Evolutionary conservation across 495 filamentous ascomycete genomes (phyloP), one percentile per base, ranked within the genome.

Genomic region (Hypomontagnella submonticulosa): DNA sequence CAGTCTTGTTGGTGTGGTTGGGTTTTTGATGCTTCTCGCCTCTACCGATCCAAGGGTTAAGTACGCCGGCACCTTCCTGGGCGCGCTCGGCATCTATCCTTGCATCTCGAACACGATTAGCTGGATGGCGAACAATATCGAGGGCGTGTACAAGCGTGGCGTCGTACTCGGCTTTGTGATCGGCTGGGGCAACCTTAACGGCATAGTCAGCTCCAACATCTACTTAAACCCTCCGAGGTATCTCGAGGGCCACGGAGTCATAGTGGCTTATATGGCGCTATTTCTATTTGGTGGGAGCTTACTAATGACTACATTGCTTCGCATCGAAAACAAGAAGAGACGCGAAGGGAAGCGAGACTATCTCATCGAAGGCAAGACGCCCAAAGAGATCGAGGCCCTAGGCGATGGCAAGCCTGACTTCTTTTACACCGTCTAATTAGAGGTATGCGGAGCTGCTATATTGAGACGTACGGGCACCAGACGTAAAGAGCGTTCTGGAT

Each of bases 111-210:
- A 97, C 71, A 96, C 92, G 0, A 92, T 98, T 60, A 86, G 87
- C 19, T 98, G 94, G 94, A 76, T 88, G 13, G 86, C 86, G 44
- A 98, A 98, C 77, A 98, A 98, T 65, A 86, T 86, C 19, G 94
- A 97, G 76, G 94, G 94, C 15, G 90, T 93, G 3, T 96, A 96
- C 77, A 97, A 97, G 80, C 85, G 94, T 18, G 94, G 93, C 16
- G 87, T 97, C 1, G 89, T 90, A 0, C 75, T 96, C 2, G 93
- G 93, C 0, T 87, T 97, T 36, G 90, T 96, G 19, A 93, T 96
- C 60, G 92, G 92, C 12, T 97, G 92, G 92, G 93, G 93, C 6
- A 97, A 97, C 63, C 79, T 97, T 18, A 96, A 95, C 76, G 92
- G 92, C 13, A 85, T 96, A 40, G 89, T 97, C 47, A 87, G 84